phyloP scores from a whole-genome alignment of 257 asterid species.

The Nicotiana paniculata region DNA sequence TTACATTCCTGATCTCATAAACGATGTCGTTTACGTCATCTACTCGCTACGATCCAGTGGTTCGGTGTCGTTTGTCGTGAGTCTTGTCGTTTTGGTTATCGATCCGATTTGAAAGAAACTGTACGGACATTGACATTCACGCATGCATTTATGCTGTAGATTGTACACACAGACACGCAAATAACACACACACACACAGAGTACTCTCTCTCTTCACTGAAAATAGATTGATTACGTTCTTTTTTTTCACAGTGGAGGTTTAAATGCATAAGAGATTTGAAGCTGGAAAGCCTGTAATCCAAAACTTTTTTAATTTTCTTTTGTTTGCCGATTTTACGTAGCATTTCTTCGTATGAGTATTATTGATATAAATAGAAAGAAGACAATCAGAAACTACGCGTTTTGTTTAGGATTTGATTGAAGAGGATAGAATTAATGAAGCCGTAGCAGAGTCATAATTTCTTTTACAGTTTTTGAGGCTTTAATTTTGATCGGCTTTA shows the following conservation, averaged over 20 bases:
- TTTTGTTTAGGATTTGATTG: conserved; percentile 1
- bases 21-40: not conserved
- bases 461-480: not conserved
- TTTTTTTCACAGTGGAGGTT: not conserved
- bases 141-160: not conserved
- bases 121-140: not conserved
- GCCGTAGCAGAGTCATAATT: not conserved
- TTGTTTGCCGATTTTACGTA: not conserved
- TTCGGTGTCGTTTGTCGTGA: not conserved
- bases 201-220: not conserved
- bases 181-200: not conserved
- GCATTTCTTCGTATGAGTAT: not conserved
- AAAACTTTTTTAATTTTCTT: not conserved
- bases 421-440: not conserved
- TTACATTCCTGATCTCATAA: not conserved
- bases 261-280: not conserved
- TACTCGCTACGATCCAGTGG: not conserved
- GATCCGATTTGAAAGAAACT: not conserved
- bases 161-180: not conserved
- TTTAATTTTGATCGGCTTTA: not conserved
- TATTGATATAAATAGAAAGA: not conserved
- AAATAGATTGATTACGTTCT: not conserved
- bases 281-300: not conserved
- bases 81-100: not conserved
- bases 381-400: not conserved